Conservation (phyloP, 176 grass and related monocot genomes). For the Panicum miliaceum region DNA sequence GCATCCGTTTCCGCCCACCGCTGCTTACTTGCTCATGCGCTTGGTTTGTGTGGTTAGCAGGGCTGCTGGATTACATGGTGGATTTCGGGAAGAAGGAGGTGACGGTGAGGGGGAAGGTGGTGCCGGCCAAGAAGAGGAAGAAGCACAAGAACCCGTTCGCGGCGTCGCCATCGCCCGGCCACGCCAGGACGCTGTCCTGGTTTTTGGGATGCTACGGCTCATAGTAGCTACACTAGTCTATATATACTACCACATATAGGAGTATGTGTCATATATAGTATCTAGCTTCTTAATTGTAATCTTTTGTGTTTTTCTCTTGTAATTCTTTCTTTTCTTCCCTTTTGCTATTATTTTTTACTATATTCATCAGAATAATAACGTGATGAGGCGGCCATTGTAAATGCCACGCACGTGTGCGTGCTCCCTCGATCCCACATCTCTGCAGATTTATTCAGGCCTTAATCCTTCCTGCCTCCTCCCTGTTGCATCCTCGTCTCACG, state of each 20-base stretch:
- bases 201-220: conserved; percentile 63
- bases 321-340: background rate
- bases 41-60: conserved; percentile 52
- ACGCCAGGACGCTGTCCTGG: conserved; percentile 48
- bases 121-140: conserved; percentile 49
- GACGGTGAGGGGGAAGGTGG: conserved; percentile 64
- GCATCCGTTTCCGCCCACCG: background rate
- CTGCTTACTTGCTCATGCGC: background rate
- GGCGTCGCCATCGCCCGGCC: background rate
- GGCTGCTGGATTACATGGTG: conserved; percentile 96
- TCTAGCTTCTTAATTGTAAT: conserved; percentile 29
- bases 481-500: background rate
- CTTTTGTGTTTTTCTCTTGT: background rate
- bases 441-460: background rate
- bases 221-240: background rate
- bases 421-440: background rate
- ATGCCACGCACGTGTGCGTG: background rate
- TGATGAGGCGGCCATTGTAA: conserved; percentile 22
- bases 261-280: conserved; percentile 25
- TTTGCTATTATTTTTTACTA: background rate
- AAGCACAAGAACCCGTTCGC: conserved; percentile 3
- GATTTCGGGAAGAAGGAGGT: conserved; percentile 94
- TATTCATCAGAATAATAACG: background rate
- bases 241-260: background rate
- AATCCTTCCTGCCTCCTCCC: background rate